Evolutionary conservation across 1,284 basidiomycete genomes (phyloP), one percentile per base, ranked within the genome.

Genomic region (Neonothopanus nambi): DNA sequence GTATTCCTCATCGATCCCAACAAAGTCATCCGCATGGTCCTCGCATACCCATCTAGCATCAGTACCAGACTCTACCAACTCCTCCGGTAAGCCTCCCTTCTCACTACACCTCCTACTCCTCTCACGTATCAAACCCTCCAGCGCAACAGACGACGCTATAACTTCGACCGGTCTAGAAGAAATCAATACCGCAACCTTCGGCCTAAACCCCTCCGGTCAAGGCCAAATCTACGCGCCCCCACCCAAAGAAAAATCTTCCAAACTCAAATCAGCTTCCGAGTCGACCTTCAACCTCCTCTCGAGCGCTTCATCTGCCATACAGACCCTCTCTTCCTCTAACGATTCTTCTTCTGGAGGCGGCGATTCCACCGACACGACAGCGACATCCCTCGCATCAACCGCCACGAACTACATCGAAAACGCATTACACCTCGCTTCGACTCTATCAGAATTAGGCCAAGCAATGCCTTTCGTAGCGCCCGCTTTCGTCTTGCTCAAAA

Each of bases 31-130:
- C 51, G 52, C 18, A n/a, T 51, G 11, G 49, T 49, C 26, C 38
- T 59, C n/a, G 18, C 55, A 2, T 59, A 56, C 35, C 57, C 57
- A 15, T 40, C 54, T 5, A 52, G 26, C 21, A 24, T 57, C 21
- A 48, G 55, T 18, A 57, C 42, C 11, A 48, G 38, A 33, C 18
- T 52, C 4, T 87, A 89, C 65, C 95, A 98, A 73, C 87, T 97
- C 64, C 70, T 97, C 57, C 87, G 95, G 85, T 86, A 56, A 68
- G 73, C 61, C 8, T 48, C 11, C 13, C 43, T n/a, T 41, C 5
- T 30, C 17, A 28, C 4, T 9, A 35, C 6, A 17, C 26, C 18
- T 15, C 11, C 20, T 4, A 17, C 36, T 7, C 15, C 11, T 30
- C 9, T 11, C 13, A 4, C 21, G 9, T 24, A 26, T 20, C 26